Conservation (phyloP, 768 basidiomycete genomes). For the Termitomyces sp. region DNA sequence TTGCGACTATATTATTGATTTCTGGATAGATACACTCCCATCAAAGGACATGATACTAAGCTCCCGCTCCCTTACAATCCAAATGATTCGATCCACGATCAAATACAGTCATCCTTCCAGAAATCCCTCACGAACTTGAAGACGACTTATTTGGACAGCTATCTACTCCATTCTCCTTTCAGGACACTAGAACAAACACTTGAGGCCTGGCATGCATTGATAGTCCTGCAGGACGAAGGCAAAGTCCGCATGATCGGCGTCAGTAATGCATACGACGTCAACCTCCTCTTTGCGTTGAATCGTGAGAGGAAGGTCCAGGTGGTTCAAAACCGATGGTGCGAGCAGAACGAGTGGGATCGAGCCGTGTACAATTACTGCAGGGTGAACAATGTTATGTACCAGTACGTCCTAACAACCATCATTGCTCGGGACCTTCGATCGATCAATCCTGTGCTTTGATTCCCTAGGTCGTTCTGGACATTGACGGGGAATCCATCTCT, state of each 20-base stretch:
- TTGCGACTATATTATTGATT: not conserved
- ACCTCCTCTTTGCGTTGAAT: slow-evolving; percentile 47
- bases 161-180: slow-evolving; percentile 76
- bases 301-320: slow-evolving; percentile 59
- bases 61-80: slow-evolving; percentile 76
- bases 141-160: slow-evolving; percentile 74
- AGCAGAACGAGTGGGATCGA: slow-evolving; percentile 74
- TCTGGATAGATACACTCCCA: slow-evolving; percentile 61
- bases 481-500: slow-evolving; percentile 71
- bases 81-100: slow-evolving; percentile 43
- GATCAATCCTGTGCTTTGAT: not conserved
- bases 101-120: slow-evolving; percentile 59
- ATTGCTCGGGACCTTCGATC: not conserved
- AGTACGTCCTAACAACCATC: slow-evolving; percentile 36
- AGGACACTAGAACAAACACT: slow-evolving; percentile 53
- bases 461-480: slow-evolving; percentile 79
- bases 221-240: slow-evolving; percentile 60
- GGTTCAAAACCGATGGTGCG: slow-evolving; percentile 85
- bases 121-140: slow-evolving; percentile 65
- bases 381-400: slow-evolving; percentile 63
- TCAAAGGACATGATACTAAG: slow-evolving; percentile 65
- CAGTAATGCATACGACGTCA: slow-evolving; percentile 72
- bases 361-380: slow-evolving; percentile 63
- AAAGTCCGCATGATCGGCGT: slow-evolving; percentile 65
- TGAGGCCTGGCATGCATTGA: slow-evolving; percentile 65